Evolutionary conservation across 371 early-diverging fungal species (phyloP).

Genomic region (Mucor racemosus): DNA sequence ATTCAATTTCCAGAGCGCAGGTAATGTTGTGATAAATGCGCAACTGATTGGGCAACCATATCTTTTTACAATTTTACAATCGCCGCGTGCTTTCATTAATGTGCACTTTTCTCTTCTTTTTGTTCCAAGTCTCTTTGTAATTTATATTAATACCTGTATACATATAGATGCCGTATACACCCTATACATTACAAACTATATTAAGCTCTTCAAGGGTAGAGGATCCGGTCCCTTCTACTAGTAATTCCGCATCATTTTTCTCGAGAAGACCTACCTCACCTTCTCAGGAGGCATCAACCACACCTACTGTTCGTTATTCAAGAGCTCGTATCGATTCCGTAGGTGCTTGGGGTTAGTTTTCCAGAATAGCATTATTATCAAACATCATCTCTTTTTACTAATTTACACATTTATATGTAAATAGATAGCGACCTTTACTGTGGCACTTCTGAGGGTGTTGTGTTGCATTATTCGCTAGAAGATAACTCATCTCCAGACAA

Average conservation of each 20-base stretch:
- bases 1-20: too few species aligned
- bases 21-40: too few species aligned
- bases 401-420: not conserved
- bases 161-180: conserved; percentile 48
- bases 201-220: conserved; percentile 34
- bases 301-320: conserved; percentile 31
- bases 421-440: conserved; percentile 71
- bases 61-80: too few species aligned
- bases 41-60: too few species aligned
- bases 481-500: conserved; percentile 35
- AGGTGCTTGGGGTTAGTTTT: conserved; percentile 59
- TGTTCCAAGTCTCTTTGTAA: not conserved
- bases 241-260: conserved; percentile 36
- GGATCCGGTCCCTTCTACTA: conserved; percentile 24
- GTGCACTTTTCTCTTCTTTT: not conserved
- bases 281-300: conserved; percentile 19
- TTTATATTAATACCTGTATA: not conserved
- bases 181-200: conserved; percentile 52
- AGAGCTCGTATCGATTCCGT: conserved; percentile 47
- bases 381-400: too few species aligned
- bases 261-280: conserved; percentile 40
- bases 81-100: too few species aligned
- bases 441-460: conserved; percentile 76
- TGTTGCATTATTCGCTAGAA: conserved; percentile 69
- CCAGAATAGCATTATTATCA: too few species aligned